Base-by-base conservation (phyloP, 2,329 filamentous ascomycete species). In the Cadophora sp. region DNA sequence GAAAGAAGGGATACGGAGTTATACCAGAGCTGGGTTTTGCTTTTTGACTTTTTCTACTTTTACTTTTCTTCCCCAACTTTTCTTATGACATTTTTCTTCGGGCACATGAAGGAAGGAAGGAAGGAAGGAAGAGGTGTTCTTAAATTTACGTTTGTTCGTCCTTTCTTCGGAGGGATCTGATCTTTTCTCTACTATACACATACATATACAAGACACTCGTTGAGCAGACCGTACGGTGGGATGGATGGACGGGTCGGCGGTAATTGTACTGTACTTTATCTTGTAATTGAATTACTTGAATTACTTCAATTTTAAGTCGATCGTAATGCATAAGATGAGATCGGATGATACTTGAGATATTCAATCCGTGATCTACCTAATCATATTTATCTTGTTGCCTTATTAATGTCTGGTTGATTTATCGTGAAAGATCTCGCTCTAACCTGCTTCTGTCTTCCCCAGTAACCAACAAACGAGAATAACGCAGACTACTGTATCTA, bases 11-110 rank as follows among this genome's bases (percentile, higher is more conserved):
- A 14, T 33, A n/a, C 9, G 50, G 50, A 53, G 50, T 53, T 53
- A 53, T 53, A 4, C 7, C 50, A 53, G 50, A 53, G 50, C 50
- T 53, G 58, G 58, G 58, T 27, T 60, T 48, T 60, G 27, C 43
- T 30, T 22, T 53, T 39, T 9, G 36, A 39, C 11, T 39, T 39
- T 39, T 13, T 39, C 11, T 13, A 6, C 36, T 4, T 39, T 8
- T 30, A 4, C 27, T 30, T 30, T 30, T 30, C 27, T 30, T 30
- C 27, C n/a, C n/a, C n/a, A n/a, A n/a, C n/a, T n/a, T n/a, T n/a
- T n/a, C n/a, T n/a, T n/a, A n/a, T n/a, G n/a, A n/a, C n/a, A n/a
- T n/a, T n/a, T n/a, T n/a, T n/a, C n/a, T n/a, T n/a, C n/a, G n/a
- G n/a, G n/a, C n/a, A n/a, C n/a, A n/a, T n/a, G n/a, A n/a, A n/a